Conservation (phyloP, 352 stramenopile genomes). For the Phytophthora melonis region DNA sequence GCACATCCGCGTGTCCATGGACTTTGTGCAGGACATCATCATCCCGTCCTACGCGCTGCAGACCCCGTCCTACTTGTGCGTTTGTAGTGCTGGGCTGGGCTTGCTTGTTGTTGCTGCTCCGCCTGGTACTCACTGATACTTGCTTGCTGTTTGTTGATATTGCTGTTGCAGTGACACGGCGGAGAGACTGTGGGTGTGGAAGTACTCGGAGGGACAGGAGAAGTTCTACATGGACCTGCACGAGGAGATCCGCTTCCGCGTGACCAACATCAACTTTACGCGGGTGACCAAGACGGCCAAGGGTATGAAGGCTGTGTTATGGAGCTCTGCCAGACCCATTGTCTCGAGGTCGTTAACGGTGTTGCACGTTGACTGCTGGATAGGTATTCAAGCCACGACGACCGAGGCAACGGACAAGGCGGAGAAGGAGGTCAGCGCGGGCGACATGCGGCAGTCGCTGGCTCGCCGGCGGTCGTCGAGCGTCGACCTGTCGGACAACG, state of each 20-base stretch:
- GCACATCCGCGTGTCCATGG: conserved; percentile 91
- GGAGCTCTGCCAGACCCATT: no score
- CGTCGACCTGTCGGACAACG: conserved; percentile 84
- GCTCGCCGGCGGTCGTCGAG: conserved; percentile 81
- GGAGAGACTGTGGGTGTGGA: conserved; percentile 88
- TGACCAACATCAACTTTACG: conserved; percentile 92
- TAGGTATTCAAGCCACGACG: conserved; percentile 86
- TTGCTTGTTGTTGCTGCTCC: no score
- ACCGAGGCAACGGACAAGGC: conserved; percentile 83
- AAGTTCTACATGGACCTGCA: conserved; percentile 92
- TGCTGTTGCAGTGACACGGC: conserved; percentile 61
- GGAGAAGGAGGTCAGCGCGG: conserved; percentile 48
- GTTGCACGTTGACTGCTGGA: neutral
- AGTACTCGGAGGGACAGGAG: conserved; percentile 87
- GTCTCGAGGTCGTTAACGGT: neutral
- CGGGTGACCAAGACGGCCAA: conserved; percentile 89
- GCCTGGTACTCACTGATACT: no score
- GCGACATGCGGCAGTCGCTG: conserved; percentile 78
- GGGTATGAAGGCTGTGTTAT: conserved; percentile 30
- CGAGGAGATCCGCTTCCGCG: conserved; percentile 88
- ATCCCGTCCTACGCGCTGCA: conserved; percentile 90
- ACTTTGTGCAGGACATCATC: conserved; percentile 92
- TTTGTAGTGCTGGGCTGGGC: neutral
- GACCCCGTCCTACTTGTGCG: conserved; percentile 86
- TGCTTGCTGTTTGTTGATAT: neutral